phyloP scores from a whole-genome alignment of 306 rosid species.

The Carpinus viminea region DNA sequence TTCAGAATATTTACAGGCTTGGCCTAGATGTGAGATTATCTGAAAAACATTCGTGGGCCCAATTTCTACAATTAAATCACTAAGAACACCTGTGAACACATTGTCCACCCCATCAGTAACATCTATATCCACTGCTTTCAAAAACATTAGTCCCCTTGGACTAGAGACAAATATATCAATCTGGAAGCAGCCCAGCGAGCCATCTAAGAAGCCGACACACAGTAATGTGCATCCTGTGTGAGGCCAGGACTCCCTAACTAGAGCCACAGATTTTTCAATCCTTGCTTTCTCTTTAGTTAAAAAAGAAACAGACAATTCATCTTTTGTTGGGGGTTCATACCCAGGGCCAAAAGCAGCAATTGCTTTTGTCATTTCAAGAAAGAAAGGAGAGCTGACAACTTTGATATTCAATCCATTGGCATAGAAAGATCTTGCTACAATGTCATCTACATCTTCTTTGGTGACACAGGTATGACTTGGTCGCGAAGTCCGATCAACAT shows the following conservation, averaged over 20 bases:
- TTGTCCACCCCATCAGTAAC: conserved; percentile 33
- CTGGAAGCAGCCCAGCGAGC: conserved; percentile 35
- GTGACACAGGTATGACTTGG: conserved; percentile 32
- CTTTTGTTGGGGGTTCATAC: conserved; percentile 46
- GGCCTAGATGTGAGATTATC: conserved; percentile 47
- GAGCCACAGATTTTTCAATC: conserved; percentile 48
- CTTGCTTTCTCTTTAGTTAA: conserved; percentile 53
- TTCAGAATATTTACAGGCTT: conserved; percentile 33
- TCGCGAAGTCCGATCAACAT: conserved; percentile 38
- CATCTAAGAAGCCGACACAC: conserved; percentile 39
- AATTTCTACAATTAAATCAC: conserved; percentile 37
- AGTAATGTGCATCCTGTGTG: conserved; percentile 56
- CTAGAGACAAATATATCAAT: conserved; percentile 50
- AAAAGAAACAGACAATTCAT: conserved; percentile 44
- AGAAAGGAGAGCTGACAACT: conserved; percentile 46
- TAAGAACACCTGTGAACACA: conserved; percentile 36
- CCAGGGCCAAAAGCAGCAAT: conserved; percentile 51
- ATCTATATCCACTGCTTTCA: conserved; percentile 42
- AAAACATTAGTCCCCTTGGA: conserved; percentile 52
- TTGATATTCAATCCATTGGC: conserved; percentile 44
- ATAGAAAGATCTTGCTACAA: conserved; percentile 52
- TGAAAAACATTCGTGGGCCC: conserved; percentile 56
- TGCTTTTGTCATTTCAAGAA: conserved; percentile 53
- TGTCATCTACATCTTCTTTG: conserved; percentile 57
- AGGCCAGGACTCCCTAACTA: conserved; percentile 55